Evolutionary conservation across 75 land plant genomes (phyloP).

Genomic region (Gnetum montanum): DNA sequence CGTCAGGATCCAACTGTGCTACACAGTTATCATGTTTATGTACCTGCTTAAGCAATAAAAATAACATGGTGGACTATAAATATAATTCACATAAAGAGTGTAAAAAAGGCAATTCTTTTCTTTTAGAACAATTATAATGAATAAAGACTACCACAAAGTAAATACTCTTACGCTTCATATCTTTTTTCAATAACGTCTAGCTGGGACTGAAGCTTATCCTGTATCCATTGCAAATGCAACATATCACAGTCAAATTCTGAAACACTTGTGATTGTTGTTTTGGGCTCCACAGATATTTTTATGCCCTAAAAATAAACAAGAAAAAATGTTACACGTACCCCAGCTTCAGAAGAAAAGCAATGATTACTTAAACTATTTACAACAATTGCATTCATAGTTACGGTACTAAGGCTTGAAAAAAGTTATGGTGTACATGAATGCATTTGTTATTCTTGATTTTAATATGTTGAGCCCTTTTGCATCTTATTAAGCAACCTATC

Average conservation of each 20-base stretch:
- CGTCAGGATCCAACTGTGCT: too few relatives aligned
- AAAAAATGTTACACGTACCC: background rate
- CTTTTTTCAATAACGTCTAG: constrained; percentile 47
- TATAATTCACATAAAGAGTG: too few relatives aligned
- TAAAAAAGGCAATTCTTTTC: too few relatives aligned
- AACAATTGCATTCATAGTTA: too few relatives aligned
- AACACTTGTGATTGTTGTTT: constrained; percentile 22
- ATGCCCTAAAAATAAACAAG: constrained; percentile 48
- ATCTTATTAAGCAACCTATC: constrained; percentile 27
- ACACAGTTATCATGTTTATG: too few relatives aligned
- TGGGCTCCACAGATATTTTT: constrained; percentile 54
- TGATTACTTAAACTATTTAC: background rate
- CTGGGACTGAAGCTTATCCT: constrained; percentile 60
- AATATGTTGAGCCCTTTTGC: constrained; percentile 37
- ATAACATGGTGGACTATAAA: too few relatives aligned
- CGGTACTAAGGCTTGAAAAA: too few relatives aligned
- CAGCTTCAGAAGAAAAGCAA: background rate
- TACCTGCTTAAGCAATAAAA: too few relatives aligned
- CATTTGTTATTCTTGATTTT: constrained; percentile 22
- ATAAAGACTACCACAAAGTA: background rate
- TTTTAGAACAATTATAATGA: too few relatives aligned
- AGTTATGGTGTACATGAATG: constrained; percentile 69
- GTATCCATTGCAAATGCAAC: constrained; percentile 69
- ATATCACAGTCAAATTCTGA: constrained; percentile 46
- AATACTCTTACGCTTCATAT: constrained; percentile 18